Evolutionary conservation across 306 rosid species (phyloP), one percentile per base, ranked within the genome.

Genomic region (Urtica urens): DNA sequence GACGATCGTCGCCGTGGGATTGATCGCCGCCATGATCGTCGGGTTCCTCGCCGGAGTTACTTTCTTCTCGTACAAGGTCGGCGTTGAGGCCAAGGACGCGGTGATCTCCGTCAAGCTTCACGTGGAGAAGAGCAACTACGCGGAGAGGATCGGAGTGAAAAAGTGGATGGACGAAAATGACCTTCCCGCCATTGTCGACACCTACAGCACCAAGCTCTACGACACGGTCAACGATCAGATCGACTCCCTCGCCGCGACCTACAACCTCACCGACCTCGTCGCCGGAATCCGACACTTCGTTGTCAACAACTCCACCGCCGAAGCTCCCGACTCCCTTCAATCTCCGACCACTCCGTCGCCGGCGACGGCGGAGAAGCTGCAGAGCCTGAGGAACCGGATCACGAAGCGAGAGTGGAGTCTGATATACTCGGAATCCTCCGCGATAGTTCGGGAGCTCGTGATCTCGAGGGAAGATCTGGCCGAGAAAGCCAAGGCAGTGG

Each of bases 161-260:
- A 57, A 82, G 60, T 90, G 99, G 99, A 81, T 90, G 93, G 95
- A 85, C 12, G 99, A 90, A 71, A 81, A 85, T 70, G 95, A 90
- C 63, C 70, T 90, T 61, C 73, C 95, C 40, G 94, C 92, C 41
- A 71, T 75, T 78, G 77, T 90, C 13, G 99, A 90, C 61, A 77
- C 50, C 45, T 90, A 90, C 64, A 71, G 85, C 19, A 65, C 95
- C 1, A 67, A 82, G 64, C 57, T 82, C 2, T 90, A 90, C 42
- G 81, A 79, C 65, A 83, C 99, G 5, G 85, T 85, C 38, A 79
- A 67, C 7, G 87, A 79, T 49, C 95, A 90, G 67, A 62, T 90
- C 25, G 99, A 90, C 63, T 79, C 82, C 25, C 75, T 85, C 74
- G 99, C 93, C 23, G 53, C 73, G 75, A 95, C 84, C 58, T 90